Evolutionary conservation across 2,329 filamentous ascomycete genomes (phyloP), one percentile per base, ranked within the genome.

Genomic region (Fusarium succisae): DNA sequence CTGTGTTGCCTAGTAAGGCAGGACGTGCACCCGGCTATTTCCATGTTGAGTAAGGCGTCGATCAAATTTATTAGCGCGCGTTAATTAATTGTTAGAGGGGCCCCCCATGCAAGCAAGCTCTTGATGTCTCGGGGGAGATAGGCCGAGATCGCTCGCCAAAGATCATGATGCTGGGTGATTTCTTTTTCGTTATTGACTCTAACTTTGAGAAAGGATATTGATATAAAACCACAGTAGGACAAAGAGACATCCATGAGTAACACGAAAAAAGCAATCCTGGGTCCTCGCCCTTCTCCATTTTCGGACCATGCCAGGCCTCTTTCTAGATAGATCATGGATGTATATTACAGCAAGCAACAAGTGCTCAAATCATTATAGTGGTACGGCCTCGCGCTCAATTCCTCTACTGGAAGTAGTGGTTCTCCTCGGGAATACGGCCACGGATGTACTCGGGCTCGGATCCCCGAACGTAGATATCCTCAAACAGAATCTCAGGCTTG

Each of bases 401-500:
- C 63, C 69, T 68, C 41, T 75, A 75, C 66, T 75, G 66, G 66
- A 75, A 75, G 66, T 74, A 74, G 51, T 74, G 71, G 71, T 74
- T 74, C 71, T 74, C 71, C 71, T 74, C 71, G 39, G 71, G 71
- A 54, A 43, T 77, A 57, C 77, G 77, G 64, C 77, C 77, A 41
- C 77, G 77, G 66, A 79, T 75, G 73, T 70, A 79, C 75, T 79
- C 73, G 48, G 76, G 76, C 73, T 78, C 76, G 14, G 65, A 76
- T 50, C 76, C 76, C 48, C 60, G 66, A 54, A 78, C 76, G 61
- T 78, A 78, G 60, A 79, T 79, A 51, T 79, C 77, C 91, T 99
- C 96, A 84, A 90, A 99, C 78, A 99, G 89, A 78, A 96, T 96
- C 84, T 94, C 90, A 62, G 91, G 86, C 71, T 90, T 97, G 65